These are phyloP conservation scores for Puya raimondii DNA, from an alignment of 176 grass and related monocot species.

Conservation along the genomic window DNA sequence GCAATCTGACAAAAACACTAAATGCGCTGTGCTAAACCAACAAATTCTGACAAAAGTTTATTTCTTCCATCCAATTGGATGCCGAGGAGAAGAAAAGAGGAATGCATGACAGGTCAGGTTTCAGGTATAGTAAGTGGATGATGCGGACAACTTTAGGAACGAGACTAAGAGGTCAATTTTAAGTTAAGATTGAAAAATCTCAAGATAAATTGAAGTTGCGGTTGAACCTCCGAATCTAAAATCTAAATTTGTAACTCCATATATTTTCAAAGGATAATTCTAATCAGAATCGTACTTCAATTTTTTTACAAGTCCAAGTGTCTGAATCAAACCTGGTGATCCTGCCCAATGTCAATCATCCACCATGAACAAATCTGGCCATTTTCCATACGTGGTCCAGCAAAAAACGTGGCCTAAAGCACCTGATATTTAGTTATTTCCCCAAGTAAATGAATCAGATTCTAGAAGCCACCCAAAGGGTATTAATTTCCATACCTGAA, in stretches of 20 bases:
- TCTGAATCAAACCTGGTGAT: slow-evolving; percentile 56
- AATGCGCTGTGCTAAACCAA: too few species aligned
- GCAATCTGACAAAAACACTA: too few species aligned
- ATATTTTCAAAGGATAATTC: background rate
- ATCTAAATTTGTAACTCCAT: too few species aligned
- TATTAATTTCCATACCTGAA: slow-evolving; percentile 47
- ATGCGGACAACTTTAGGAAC: too few species aligned
- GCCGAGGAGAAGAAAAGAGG: too few species aligned
- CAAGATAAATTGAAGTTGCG: too few species aligned
- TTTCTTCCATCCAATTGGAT: too few species aligned
- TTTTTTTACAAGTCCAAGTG: background rate
- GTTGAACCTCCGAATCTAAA: too few species aligned
- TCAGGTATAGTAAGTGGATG: too few species aligned
- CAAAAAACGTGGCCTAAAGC: slow-evolving; percentile 73
- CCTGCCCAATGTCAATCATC: slow-evolving; percentile 83
- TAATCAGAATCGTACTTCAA: slow-evolving; percentile 6
- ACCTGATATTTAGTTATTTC: slow-evolving; percentile 14
- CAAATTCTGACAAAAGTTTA: too few species aligned
- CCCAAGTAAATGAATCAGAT: background rate
- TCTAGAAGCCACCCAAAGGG: background rate
- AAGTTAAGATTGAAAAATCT: background rate
- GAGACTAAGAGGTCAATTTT: too few species aligned
- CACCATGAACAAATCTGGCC: slow-evolving; percentile 82
- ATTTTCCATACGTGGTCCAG: slow-evolving; percentile 59
- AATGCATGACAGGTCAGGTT: too few species aligned